A percentile compares a stretch with the other conserved stretches of the same genome.
Evolutionary conservation across 164 flowering plant genomes (phyloP).

Genomic region (Berberis thunbergii): DNA sequence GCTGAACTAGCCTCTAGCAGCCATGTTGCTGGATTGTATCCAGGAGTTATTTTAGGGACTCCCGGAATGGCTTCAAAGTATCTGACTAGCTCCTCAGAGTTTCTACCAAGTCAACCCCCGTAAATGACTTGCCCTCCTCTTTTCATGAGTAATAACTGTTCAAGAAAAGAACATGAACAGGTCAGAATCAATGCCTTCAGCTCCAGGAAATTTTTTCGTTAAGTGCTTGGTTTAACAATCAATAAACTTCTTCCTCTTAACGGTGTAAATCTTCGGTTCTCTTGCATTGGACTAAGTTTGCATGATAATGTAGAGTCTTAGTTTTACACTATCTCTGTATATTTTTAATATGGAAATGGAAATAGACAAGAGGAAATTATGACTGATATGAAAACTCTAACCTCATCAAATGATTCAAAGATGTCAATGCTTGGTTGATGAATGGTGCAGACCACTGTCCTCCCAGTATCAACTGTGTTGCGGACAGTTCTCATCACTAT

Average conservation of each 20-base stretch:
- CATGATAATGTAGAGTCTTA: too few species aligned
- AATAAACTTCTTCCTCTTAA: too few species aligned
- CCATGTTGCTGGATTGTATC: slow-evolving; percentile 1
- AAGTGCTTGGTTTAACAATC: neutral
- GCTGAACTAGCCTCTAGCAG: neutral
- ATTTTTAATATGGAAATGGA: too few species aligned
- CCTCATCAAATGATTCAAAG: slow-evolving; percentile 37
- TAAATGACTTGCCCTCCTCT: neutral
- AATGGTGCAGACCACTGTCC: slow-evolving; percentile 34
- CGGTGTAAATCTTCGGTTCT: too few species aligned
- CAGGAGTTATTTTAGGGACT: neutral
- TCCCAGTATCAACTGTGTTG: slow-evolving; percentile 32
- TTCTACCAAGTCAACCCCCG: neutral
- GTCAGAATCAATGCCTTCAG: neutral
- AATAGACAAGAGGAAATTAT: neutral
- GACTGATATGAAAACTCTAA: neutral
- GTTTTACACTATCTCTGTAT: too few species aligned
- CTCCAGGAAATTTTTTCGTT: neutral
- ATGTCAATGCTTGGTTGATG: slow-evolving; percentile 35
- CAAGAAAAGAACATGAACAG: neutral
- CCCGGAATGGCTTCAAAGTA: neutral
- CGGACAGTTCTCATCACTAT: slow-evolving; percentile 36
- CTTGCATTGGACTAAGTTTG: too few species aligned
- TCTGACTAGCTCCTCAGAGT: neutral
- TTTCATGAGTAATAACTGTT: neutral